Base-by-base conservation (phyloP, 2,329 filamentous ascomycete species). In the Parafenestella ontariensis region DNA sequence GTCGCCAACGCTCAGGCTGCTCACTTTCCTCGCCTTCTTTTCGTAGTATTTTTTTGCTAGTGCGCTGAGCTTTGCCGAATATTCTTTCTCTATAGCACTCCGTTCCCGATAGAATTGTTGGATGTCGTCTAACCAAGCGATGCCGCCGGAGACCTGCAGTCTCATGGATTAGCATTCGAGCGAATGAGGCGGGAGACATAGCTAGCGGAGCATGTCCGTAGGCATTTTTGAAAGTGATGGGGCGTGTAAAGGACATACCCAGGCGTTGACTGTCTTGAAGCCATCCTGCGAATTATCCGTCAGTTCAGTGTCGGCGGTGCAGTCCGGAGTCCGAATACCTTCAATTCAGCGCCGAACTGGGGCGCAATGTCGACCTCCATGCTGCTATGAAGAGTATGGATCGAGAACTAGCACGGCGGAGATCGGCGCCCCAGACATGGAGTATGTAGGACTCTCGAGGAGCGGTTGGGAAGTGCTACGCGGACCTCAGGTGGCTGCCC, bases 81-180 rank as follows among this genome's bases (percentile, higher is more conserved):
- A 98, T 76, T 99, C 96, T 79, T 96, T 97, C 79, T 99, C 95
- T 75, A 99, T 96, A 31, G 82, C 87, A 72, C 92, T 91, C 53
- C 96, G 87, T 78, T 99, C 95, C 61, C 95, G 91, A 82, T 98
- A 99, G 81, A 98, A 99, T 72, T 91, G 88, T 76, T 99, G 92
- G 60, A 99, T 91, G 69, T 99, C 95, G 70, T 97, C 94, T 55
- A 99, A 87, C 94, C 94, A 99, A 63, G 86, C 82, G 75, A 99
- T 96, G 61, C 94, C 92, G 75, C 91, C 88, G 60, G 87, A 83
- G 52, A 96, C 91, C 84, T 87, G 48, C 17, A 42, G 54, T 39
- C 44, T 46, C 46, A 46, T 45, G 24, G 29, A 49, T 76, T 53
- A 77, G 72, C 57, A 54, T 56, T 23, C 10, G 31, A 23, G 50